These are phyloP conservation scores for Fusarium multiceps DNA, from an alignment of 2,329 filamentous ascomycete species.

Conservation along the genomic window DNA sequence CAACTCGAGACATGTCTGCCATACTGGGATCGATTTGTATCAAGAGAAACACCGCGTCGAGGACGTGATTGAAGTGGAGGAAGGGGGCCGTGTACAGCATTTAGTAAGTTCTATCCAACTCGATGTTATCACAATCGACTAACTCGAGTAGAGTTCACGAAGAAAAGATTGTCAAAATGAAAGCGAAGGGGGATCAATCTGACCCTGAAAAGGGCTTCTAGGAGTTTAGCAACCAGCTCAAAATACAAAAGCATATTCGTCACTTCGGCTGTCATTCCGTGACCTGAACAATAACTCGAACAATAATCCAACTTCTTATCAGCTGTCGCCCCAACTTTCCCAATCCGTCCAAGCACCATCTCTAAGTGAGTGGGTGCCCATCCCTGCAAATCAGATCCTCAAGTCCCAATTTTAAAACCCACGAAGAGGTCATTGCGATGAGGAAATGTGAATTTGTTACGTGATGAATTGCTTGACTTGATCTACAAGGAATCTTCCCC, in stretches of 20 bases:
- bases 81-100: constrained; percentile 45
- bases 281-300: neutral
- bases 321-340: constrained; percentile 28
- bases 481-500: constrained; percentile 33
- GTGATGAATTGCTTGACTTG: constrained; percentile 15
- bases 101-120: constrained; percentile 34
- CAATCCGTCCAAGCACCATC: constrained; percentile 20
- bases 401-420: constrained; percentile 20
- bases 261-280: neutral
- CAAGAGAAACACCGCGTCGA: constrained; percentile 26
- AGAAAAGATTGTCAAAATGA: constrained; percentile 22
- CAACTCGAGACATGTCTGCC: neutral
- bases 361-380: neutral
- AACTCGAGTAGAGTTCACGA: constrained; percentile 5
- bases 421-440: constrained; percentile 5
- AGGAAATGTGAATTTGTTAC: constrained; percentile 11
- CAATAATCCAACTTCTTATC: neutral
- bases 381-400: neutral
- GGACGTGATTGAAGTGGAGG: constrained; percentile 44
- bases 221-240: neutral
- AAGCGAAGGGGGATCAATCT: constrained; percentile 1
- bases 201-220: constrained; percentile 6
- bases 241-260: constrained; percentile 15
- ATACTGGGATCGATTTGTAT: neutral
- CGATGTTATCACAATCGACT: neutral